Percentiles rank a stretch among this genome's conserved stretches.
Conservation (phyloP, 2,329 filamentous ascomycete species). For the Trichoderma koningii region DNA sequence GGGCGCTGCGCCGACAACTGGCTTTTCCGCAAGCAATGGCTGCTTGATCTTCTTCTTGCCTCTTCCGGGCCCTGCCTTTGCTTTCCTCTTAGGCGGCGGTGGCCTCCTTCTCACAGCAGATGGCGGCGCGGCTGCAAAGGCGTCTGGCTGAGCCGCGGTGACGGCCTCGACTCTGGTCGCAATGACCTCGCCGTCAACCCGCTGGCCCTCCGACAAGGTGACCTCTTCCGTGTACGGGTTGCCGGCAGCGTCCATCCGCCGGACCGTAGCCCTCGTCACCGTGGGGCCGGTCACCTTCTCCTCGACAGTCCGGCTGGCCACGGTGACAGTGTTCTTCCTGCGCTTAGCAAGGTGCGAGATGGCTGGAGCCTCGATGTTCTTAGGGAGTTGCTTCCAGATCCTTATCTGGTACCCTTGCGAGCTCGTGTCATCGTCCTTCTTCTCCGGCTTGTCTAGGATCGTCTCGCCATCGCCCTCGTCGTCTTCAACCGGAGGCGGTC, state of each 20-base stretch:
- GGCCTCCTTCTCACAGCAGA: conserved; percentile 61
- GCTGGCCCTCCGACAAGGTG: conserved; percentile 76
- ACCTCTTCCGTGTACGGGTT: conserved; percentile 84
- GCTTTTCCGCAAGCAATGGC: conserved; percentile 42
- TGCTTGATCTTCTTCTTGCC: conserved; percentile 77
- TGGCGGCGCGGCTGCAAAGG: conserved; percentile 46
- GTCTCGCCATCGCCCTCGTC: conserved; percentile 57
- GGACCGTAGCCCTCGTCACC: conserved; percentile 77
- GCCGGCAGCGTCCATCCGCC: conserved; percentile 74
- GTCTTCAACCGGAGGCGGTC: conserved; percentile 63
- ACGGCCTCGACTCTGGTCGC: conserved; percentile 58
- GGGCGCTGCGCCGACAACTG: conserved; percentile 37
- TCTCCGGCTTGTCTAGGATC: conserved; percentile 55
- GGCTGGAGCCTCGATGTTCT: conserved; percentile 56
- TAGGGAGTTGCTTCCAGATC: conserved; percentile 63
- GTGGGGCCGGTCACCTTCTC: conserved; percentile 53
- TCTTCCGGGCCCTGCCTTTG: conserved; percentile 72
- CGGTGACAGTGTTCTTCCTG: conserved; percentile 61
- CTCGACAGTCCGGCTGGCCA: conserved; percentile 55
- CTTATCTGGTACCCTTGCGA: conserved; percentile 57
- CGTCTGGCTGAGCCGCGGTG: conserved; percentile 60
- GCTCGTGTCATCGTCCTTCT: conserved; percentile 64
- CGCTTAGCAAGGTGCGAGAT: conserved; percentile 62
- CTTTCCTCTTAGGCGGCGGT: conserved; percentile 78
- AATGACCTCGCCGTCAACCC: conserved; percentile 79